Evolutionary conservation across 2,329 filamentous ascomycete species (phyloP), one percentile per base, ranked within the genome.

Genomic region (Microdochium trichocladiopsis): DNA sequence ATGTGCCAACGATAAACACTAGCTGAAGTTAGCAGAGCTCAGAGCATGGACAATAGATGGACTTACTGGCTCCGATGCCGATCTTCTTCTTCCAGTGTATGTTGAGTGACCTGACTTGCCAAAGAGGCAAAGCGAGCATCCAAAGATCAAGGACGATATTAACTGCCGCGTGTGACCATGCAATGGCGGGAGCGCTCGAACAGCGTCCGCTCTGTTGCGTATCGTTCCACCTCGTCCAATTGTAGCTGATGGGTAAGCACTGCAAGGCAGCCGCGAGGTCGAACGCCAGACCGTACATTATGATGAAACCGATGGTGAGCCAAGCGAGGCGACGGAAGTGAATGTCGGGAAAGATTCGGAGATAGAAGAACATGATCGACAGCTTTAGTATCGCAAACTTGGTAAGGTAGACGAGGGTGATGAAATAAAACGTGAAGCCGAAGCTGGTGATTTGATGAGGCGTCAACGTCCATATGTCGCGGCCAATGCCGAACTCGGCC

Each of bases 71-170:
- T 21, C 60, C 58, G 2, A 76, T 69, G 51, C 72, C 67, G 5
- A 73, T 21, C 63, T 76, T 78, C 63, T 76, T 76, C 64, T 72
- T 73, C 63, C 68, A 72, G 53, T 71, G 68, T 43, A 77, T 56
- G 4, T 70, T 66, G 23, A 78, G 63, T 2, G 59, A 48, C 25
- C 64, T 53, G 4, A 79, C 57, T 52, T 74, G 70, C 11, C 68
- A 68, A n/a, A 78, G 65, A 1, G 75, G 73, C 2, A 76, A 59
- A 4, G 60, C 61, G 33, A 75, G 60, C 53, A 76, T 72, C 56
- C 66, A 66, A 6, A 73, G 3, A 52, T 77, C 74, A 45, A 73
- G 61, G 2, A 58, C 56, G 24, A 76, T 75, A 50, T 69, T 72
- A 31, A 74, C 63, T 2, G 56, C 64, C 1, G 71, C 69, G 47